These are phyloP conservation scores for Naematelia aurantialba DNA, from an alignment of 768 basidiomycete genomes.

Conservation along the genomic window DNA sequence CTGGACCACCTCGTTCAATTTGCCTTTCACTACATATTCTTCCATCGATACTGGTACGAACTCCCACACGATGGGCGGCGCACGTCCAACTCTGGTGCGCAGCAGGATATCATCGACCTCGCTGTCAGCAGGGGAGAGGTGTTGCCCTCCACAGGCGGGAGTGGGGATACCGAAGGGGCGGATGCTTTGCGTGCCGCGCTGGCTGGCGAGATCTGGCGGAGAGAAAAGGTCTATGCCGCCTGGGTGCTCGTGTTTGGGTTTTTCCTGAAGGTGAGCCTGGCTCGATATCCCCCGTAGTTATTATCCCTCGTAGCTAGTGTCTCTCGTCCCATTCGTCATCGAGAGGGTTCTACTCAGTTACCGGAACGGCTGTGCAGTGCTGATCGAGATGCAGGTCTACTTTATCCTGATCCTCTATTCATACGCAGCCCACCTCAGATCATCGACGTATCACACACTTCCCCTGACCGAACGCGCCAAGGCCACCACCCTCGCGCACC, in stretches of 20 bases:
- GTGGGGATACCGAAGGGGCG: constrained; percentile 56
- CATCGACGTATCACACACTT: constrained; percentile 81
- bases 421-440: constrained; percentile 84
- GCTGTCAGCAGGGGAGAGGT: constrained; percentile 51
- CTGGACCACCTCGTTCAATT: constrained; percentile 88
- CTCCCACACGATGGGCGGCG: constrained; percentile 85
- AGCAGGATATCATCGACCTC: constrained; percentile 70
- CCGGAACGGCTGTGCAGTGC: too few species aligned
- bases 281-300: too few species aligned
- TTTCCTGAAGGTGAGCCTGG: constrained; percentile 17
- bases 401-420: constrained; percentile 87
- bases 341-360: too few species aligned
- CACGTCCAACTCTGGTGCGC: constrained; percentile 77
- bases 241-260: constrained; percentile 72
- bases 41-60: constrained; percentile 78
- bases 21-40: constrained; percentile 88
- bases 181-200: constrained; percentile 65
- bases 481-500: constrained; percentile 34
- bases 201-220: constrained; percentile 79
- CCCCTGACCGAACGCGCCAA: constrained; percentile 52
- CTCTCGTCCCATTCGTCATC: too few species aligned
- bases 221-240: constrained; percentile 78
- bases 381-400: constrained; percentile 63
- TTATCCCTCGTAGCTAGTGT: too few species aligned
- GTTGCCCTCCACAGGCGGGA: constrained; percentile 56